Evolutionary conservation across 768 basidiomycete genomes (phyloP).

Genomic region (Dacryopinax primogenitus): DNA sequence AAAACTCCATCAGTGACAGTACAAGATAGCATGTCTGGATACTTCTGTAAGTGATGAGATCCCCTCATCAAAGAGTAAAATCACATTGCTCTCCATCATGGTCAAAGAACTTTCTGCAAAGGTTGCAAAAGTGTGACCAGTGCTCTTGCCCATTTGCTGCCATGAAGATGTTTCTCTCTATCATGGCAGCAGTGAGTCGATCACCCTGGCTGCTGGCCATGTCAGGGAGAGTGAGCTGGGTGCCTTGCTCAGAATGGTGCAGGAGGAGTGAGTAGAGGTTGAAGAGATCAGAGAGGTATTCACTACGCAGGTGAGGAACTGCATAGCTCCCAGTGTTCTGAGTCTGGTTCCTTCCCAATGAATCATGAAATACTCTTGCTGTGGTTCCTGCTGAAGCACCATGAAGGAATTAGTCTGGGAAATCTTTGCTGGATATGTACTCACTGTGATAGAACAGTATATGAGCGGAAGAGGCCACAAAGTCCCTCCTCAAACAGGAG

Average conservation of each 20-base stretch:
- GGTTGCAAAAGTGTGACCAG: constrained; percentile 26
- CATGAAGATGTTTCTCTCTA: constrained; percentile 21
- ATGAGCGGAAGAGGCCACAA: not conserved
- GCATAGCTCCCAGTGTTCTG: constrained; percentile 10
- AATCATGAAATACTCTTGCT: constrained; percentile 24
- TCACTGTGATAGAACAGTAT: not conserved
- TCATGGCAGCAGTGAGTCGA: constrained; percentile 19
- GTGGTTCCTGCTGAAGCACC: constrained; percentile 25
- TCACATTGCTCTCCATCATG: constrained; percentile 12
- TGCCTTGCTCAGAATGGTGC: constrained; percentile 16
- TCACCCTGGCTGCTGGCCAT: constrained; percentile 16
- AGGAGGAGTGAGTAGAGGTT: constrained; percentile 19
- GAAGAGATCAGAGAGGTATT: constrained; percentile 24
- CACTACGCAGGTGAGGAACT: constrained; percentile 14
- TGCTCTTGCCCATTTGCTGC: constrained; percentile 24
- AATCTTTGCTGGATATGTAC: not conserved
- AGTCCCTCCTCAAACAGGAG: not conserved
- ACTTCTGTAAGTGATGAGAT: not conserved
- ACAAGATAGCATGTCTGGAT: not conserved
- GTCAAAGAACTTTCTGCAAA: constrained; percentile 19
- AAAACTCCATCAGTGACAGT: constrained; percentile 27
- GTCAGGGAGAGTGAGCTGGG: constrained; percentile 18
- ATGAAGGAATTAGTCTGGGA: too few relatives aligned
- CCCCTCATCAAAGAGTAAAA: not conserved
- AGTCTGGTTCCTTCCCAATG: constrained; percentile 5